Base-by-base conservation (phyloP, 331 rosid species). In the Cydonia oblonga region DNA sequence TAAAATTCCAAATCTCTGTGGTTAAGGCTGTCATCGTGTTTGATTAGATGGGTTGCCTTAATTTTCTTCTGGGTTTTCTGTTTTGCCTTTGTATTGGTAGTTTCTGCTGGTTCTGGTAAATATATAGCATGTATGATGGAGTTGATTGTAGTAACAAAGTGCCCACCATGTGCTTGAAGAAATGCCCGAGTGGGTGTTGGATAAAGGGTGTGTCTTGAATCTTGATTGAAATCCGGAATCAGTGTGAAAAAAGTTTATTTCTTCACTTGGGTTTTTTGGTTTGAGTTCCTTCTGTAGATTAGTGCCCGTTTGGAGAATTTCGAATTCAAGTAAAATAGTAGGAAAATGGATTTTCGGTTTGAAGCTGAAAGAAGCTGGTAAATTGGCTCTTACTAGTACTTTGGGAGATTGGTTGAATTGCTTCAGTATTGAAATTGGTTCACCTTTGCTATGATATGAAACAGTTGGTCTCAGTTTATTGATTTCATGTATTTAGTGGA, bases 141-240 rank as follows among this genome's bases (percentile, higher is more conserved):
- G 53, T 20, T 49, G 26, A 22, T 40, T 42, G 56, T 4, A 5
- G 15, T 14, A 24, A 33, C 19, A 2, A 28, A 9, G 56, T 59
- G 57, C 70, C 76, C 70, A 44, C 38, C 70, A 46, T 6, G 6
- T 69, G 80, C 18, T 75, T 65, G 77, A 70, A 30, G 56, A 6
- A 70, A 56, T 32, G 20, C 66, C 9, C 9, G 25, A 54, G n/a
- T 28, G 58, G 28, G 18, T 58, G 32, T 61, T 78, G 18, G 20
- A 15, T 16, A 16, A 40, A 24, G 5, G 33, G 3, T 1, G 49
- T 32, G 28, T 25, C 42, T 38, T 38, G 42, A 25, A 58, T 59
- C 33, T 58, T 19, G 60, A 29, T 6, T 68, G 57, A 30, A 30
- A 32, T 61, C 29, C 7, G 19, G n/a, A 51, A 23, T 24, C 3